These are phyloP conservation scores for Tetrapyrgos nigripes DNA, from an alignment of 1,284 basidiomycete genomes.

Conservation along the genomic window DNA sequence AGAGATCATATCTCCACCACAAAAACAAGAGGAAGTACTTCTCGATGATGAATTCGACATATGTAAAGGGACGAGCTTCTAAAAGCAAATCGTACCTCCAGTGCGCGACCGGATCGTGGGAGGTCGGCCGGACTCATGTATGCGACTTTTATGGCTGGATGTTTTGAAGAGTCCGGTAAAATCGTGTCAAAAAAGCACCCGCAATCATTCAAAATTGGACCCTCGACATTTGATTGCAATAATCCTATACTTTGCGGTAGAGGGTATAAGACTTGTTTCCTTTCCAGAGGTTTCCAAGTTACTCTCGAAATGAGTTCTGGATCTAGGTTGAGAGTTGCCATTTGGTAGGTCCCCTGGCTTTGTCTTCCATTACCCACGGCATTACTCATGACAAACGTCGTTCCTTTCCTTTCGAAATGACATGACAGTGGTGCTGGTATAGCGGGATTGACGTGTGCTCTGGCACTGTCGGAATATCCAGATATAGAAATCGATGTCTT, in stretches of 20 bases:
- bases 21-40: too few species aligned
- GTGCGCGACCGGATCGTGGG: slow-evolving; percentile 23
- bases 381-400: too few species aligned
- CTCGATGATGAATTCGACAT: too few species aligned
- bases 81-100: not conserved
- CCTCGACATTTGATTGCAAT: not conserved
- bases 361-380: not conserved
- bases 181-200: slow-evolving; percentile 14
- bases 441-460: slow-evolving; percentile 40
- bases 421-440: slow-evolving; percentile 48
- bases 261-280: not conserved
- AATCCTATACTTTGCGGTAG: not conserved
- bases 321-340: slow-evolving; percentile 20
- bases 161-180: slow-evolving; percentile 15
- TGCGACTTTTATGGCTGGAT: not conserved
- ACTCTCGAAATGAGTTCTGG: slow-evolving; percentile 2
- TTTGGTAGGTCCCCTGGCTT: slow-evolving; percentile 16
- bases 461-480: slow-evolving; percentile 42
- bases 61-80: too few species aligned
- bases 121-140: slow-evolving; percentile 5
- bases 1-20: too few species aligned
- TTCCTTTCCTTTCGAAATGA: not conserved
- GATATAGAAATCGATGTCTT: slow-evolving; percentile 50
- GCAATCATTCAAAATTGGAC: slow-evolving; percentile 9
- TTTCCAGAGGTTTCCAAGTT: not conserved